Conservation (phyloP, 2,329 filamentous ascomycete genomes). For the Fusarium pseudocircinatum region DNA sequence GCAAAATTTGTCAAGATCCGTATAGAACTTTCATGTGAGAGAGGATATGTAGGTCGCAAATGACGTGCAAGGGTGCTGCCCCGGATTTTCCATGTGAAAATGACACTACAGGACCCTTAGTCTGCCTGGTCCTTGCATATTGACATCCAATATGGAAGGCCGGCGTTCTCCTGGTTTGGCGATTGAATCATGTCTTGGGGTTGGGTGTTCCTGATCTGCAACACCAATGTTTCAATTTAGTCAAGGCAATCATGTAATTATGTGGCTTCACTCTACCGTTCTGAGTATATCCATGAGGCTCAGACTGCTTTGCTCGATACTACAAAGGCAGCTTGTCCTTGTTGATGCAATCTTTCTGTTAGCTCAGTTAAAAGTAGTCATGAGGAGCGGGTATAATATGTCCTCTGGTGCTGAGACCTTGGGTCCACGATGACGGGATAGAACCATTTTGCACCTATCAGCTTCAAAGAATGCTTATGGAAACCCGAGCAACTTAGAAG, state of each 20-base stretch:
- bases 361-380: neutral
- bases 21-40: slow-evolving; percentile 17
- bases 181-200: neutral
- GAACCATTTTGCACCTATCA: neutral
- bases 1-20: neutral
- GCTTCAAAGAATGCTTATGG: neutral
- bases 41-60: slow-evolving; percentile 28
- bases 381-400: neutral
- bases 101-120: slow-evolving; percentile 31
- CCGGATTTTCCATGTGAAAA: slow-evolving; percentile 46
- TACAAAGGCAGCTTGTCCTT: neutral
- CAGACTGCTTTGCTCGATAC: neutral
- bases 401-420: neutral
- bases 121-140: slow-evolving; percentile 38
- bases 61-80: slow-evolving; percentile 45
- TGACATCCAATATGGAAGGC: slow-evolving; percentile 21
- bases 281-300: neutral
- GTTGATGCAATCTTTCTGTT: neutral
- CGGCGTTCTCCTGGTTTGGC: neutral
- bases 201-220: slow-evolving; percentile 15
- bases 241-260: neutral
- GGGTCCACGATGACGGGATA: neutral
- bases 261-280: neutral
- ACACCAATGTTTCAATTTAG: neutral
- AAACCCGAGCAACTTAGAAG: neutral